phyloP scores from a whole-genome alignment of 257 asterid species.

The Ajuga chamaepitys region DNA sequence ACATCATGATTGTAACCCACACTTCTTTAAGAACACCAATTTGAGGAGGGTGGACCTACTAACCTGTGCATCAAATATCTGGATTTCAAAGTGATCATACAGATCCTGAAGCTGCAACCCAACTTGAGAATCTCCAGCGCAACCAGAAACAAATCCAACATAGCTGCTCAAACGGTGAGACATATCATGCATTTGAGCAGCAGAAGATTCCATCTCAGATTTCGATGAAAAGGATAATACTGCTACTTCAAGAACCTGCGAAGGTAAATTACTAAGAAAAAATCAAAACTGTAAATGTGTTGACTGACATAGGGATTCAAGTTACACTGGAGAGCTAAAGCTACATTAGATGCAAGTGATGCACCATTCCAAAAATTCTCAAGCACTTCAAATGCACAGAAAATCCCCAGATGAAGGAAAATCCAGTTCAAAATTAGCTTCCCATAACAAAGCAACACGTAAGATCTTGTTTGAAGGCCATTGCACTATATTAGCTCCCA shows the following conservation, averaged over 20 bases:
- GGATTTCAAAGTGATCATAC: conserved; percentile 55
- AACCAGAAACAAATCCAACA: conserved; percentile 24
- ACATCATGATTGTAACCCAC: conserved; percentile 2
- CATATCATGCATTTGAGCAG: conserved; percentile 24
- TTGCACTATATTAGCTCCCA: background rate
- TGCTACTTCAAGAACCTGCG: conserved; percentile 65
- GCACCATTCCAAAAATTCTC: background rate
- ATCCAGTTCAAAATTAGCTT: background rate
- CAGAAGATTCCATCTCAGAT: conserved; percentile 31
- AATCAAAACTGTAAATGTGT: background rate
- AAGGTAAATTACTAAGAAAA: conserved; percentile 4
- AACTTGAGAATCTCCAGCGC: conserved; percentile 19
- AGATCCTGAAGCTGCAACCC: conserved; percentile 60
- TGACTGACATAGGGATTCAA: background rate
- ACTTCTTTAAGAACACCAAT: conserved; percentile 6
- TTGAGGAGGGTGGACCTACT: conserved; percentile 17
- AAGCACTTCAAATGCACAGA: background rate
- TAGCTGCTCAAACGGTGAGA: conserved; percentile 21
- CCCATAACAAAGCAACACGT: background rate
- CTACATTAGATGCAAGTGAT: conserved; percentile 4
- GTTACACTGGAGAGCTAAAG: background rate
- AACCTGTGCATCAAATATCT: conserved; percentile 62
- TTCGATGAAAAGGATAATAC: conserved; percentile 50
- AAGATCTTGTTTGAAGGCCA: background rate
- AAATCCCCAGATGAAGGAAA: background rate